These are phyloP conservation scores for Lipomyces oligophaga DNA, from an alignment of 805 yeast genomes.

Conservation along the genomic window DNA sequence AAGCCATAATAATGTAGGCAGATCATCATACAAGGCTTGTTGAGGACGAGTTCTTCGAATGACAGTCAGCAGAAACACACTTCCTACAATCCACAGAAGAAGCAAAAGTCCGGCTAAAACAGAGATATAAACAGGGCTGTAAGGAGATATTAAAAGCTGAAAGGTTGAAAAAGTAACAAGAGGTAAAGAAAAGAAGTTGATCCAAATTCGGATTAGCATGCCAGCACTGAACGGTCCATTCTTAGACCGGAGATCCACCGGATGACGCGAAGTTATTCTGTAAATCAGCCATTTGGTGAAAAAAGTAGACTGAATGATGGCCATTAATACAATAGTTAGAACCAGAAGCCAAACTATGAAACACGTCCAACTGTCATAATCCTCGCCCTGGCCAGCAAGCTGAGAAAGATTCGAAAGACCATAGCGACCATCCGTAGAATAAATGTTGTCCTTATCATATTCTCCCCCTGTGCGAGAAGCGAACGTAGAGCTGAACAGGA, in stretches of 20 bases:
- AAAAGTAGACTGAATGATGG: slow-evolving; percentile 20
- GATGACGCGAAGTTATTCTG: slow-evolving; percentile 15
- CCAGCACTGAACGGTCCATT: slow-evolving; percentile 33
- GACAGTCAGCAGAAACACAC: slow-evolving; percentile 17
- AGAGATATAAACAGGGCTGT: slow-evolving; percentile 29
- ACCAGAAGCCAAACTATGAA: slow-evolving; percentile 36
- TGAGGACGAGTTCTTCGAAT: slow-evolving; percentile 26
- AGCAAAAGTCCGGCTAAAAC: slow-evolving; percentile 34
- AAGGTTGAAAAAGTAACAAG: slow-evolving; percentile 33
- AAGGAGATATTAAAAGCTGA: slow-evolving; percentile 32
- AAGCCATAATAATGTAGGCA: slow-evolving; percentile 31
- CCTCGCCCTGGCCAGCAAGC: slow-evolving; percentile 28
- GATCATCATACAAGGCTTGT: slow-evolving; percentile 32
- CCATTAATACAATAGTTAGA: slow-evolving; percentile 26
- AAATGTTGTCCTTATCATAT: slow-evolving; percentile 14
- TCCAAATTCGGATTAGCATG: slow-evolving; percentile 31
- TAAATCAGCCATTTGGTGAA: slow-evolving; percentile 16
- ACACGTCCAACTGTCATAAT: slow-evolving; percentile 37
- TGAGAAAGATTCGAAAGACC: slow-evolving; percentile 13
- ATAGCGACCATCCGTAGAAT: slow-evolving; percentile 23
- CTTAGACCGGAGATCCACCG: slow-evolving; percentile 31
- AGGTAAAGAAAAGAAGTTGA: slow-evolving; percentile 34
- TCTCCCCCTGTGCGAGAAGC: slow-evolving; percentile 14
- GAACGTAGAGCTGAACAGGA: slow-evolving; percentile 38
- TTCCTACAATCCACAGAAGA: slow-evolving; percentile 30